phyloP scores from a whole-genome alignment of 345 rosid genomes.

The Lepidium aucheri region DNA sequence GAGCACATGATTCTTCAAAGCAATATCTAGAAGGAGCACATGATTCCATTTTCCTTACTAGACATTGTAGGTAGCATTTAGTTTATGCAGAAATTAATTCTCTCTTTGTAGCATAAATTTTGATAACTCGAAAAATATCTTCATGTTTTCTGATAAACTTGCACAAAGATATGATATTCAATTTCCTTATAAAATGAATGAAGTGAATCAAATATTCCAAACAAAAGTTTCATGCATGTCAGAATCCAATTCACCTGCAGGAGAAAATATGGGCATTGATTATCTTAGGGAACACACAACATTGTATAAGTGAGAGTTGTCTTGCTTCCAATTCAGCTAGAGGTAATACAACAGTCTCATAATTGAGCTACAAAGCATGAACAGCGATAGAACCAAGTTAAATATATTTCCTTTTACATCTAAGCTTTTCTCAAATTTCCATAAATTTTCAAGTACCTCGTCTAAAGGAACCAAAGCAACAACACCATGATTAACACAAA shows the following conservation, averaged over 20 bases:
- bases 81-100: conserved; percentile 54
- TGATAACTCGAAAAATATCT: conserved; percentile 69
- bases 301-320: too few relatives aligned
- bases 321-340: too few relatives aligned
- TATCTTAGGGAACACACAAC: too few relatives aligned
- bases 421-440: neutral
- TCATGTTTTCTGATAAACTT: conserved; percentile 65
- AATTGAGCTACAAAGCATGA: too few relatives aligned
- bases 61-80: conserved; percentile 46
- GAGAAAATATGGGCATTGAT: conserved; percentile 52
- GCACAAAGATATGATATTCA: conserved; percentile 30
- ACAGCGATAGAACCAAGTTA: too few relatives aligned
- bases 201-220: neutral
- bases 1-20: neutral
- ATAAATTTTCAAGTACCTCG: conserved; percentile 38
- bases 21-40: neutral
- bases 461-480: conserved; percentile 77
- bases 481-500: conserved; percentile 51
- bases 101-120: conserved; percentile 55
- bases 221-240: neutral
- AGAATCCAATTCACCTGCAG: conserved; percentile 50
- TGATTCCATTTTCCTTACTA: conserved; percentile 59
- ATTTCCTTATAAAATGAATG: neutral
- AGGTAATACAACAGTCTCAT: too few relatives aligned
- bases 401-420: neutral